Base-by-base conservation (phyloP, 75 land plant species). In the Picea glauca region DNA sequence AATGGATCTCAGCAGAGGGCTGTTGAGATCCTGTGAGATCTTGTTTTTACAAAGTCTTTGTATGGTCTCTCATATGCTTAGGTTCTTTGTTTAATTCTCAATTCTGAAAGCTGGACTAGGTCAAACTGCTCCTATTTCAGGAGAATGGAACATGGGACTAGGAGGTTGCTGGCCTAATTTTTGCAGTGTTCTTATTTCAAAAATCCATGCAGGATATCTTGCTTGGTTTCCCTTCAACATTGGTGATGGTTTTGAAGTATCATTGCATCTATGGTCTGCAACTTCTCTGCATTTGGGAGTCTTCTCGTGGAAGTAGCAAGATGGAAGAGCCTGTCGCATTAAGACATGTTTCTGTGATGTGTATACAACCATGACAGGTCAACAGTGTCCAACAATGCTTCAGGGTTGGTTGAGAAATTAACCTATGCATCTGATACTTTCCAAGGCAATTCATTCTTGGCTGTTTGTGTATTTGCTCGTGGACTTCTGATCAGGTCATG, bases 401-500 rank as follows among this genome's bases (percentile, higher is more conserved):
- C 60, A 26, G 60, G 58, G 30, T 75, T 75, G 32, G 23, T 73
- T 46, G 43, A 73, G 75, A 73, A 5, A 43, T 73, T 73, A 12
- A 73, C 50, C 70, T 66, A 66, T 66, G 30, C 60, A n/a, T 20
- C 58, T 26, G n/a, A 26, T 13, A 43, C 43, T 58, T 75, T 75
- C 76, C 76, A 58, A 75, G 90, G 90, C 90, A 88, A 88, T 75
- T 88, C 90, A 88, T 88, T 88, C 90, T 88, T 88, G 90, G 90
- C 90, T 88, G 78, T 57, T 76, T 33, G 13, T 9, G 56, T 50
- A 50, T 50, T 50, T 50, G 11, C 12, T 50, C 12, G 56, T 50
- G 11, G 12, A 9, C 56, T 50, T 50, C 56, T 50, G 56, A 50
- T 9, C 56, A 50, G 56, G 56, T 50, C 56, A 50, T 50, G 56